Evolutionary conservation across 345 rosid species (phyloP), one percentile per base, ranked within the genome.

Genomic region (Gossypium longicalyx): DNA sequence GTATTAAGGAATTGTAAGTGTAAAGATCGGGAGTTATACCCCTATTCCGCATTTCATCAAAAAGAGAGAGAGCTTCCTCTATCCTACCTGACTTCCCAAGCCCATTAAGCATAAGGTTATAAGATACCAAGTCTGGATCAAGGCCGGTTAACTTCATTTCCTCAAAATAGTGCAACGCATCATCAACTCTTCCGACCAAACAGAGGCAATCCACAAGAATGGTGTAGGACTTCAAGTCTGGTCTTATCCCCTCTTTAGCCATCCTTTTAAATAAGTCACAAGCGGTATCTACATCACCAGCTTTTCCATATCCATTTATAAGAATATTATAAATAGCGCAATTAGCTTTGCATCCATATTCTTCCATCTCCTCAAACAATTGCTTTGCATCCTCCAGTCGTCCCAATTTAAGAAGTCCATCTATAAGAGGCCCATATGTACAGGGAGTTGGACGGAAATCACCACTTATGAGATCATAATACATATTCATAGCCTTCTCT

Each of bases 151-250:
- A 81, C 83, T 87, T 88, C 62, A 92, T 75, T 81, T 92, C 90
- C 73, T 77, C 80, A 63, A 92, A 94, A 79, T 90, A 89, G 70
- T 60, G 75, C 58, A 89, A 41, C 17, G 90, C 98, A 68, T 92
- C 97, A 58, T 94, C 97, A 67, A 91, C 90, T 82, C 87, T 88
- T 72, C 91, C 92, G 0, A 47, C 86, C 82, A 79, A 81, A 82
- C 90, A 92, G 29, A 92, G 81, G 78, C 90, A 86, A 80, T 88
- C 91, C 7, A 94, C 89, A 57, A 94, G 87, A 80, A 87, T 81
- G 47, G 93, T 85, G 84, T 92, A 94, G n/a, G 97, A 85, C 85
- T 85, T 89, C 87, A 94, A 83, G 79, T 94, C 97, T n/a, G 95
- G 95, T 81, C 97, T 84, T 49, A 94, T 79, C 68, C 98, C 97